Conservation (phyloP, 495 filamentous ascomycete genomes). For the Monascus purpureus region DNA sequence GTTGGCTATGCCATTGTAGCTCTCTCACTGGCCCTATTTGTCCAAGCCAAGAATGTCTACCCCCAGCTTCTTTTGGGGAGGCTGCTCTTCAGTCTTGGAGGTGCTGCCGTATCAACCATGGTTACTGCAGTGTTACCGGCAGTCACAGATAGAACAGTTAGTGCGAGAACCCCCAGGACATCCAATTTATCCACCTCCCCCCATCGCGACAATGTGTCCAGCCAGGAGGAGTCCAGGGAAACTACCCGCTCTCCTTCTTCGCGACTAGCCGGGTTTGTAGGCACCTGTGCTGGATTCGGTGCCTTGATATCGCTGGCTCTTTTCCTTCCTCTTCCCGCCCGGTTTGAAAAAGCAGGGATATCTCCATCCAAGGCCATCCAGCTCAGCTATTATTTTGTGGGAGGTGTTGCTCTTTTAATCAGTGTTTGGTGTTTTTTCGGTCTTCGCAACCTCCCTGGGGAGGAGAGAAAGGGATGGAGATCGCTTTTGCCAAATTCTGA, state of each 20-base stretch:
- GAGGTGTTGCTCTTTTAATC: constrained; percentile 53
- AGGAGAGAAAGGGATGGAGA: constrained; percentile 58
- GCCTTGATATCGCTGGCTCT: constrained; percentile 67
- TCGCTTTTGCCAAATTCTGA: constrained; percentile 18
- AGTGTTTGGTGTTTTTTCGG: constrained; percentile 67
- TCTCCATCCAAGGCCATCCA: constrained; percentile 55
- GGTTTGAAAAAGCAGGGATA: constrained; percentile 52
- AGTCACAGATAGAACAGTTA: constrained; percentile 43
- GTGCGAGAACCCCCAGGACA: constrained; percentile 30
- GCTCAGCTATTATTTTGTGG: constrained; percentile 76
- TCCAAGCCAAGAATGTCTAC: constrained; percentile 77
- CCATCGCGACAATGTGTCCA: constrained; percentile 15
- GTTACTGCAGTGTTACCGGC: constrained; percentile 88
- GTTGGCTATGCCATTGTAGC: constrained; percentile 71
- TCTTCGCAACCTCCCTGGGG: constrained; percentile 60
- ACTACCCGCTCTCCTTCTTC: constrained; percentile 29
- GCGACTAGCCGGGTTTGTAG: constrained; percentile 75
- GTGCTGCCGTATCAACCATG: constrained; percentile 90
- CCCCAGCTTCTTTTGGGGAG: constrained; percentile 78
- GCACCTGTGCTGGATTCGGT: constrained; percentile 82
- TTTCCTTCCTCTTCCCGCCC: constrained; percentile 77
- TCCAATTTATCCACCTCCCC: constrained; percentile 51
- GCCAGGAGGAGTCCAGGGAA: constrained; percentile 3
- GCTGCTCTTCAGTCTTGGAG: constrained; percentile 79
- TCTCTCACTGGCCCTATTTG: constrained; percentile 60